Evolutionary conservation across 2,329 filamentous ascomycete genomes (phyloP), one percentile per base, ranked within the genome.

Genomic region (Emergomyces africanus): DNA sequence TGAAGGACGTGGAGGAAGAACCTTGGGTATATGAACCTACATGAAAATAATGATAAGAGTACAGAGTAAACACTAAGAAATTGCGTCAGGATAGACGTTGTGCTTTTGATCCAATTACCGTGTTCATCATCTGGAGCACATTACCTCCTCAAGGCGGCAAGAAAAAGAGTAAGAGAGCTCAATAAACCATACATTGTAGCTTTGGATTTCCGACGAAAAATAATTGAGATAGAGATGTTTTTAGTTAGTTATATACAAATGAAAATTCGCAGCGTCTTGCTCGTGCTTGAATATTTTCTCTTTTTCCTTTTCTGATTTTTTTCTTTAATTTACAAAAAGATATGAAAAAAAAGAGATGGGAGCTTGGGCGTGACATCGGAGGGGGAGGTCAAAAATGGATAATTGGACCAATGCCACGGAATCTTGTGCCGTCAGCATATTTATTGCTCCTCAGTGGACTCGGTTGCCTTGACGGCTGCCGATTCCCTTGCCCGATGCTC

Each of bases 401-500:
- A 37, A 23, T 54, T 42, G 23, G 23, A 54, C 35, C 37, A 30
- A 25, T 42, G 53, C n/a, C 53, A 54, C 35, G 10, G 10, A 46
- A 6, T 28, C 12, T 41, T 54, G 9, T 14, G 39, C 20, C 15
- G 5, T 28, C n/a, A 42, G 25, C 6, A 54, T 28, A 39, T 54
- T 63, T 62, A 54, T 57, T 62, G 61, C 50, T 64, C 54, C 42
- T 67, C 68, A 54, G 67, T 69, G 10, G 62, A 66, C 65, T 62
- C 66, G 67, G 60, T 71, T 72, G 51, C 67, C 67, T 63, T 77
- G 72, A 54, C 68, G 71, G 67, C 75, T 71, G 65, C 74, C 75
- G 67, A 77, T 68, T 66, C 77, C 72, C 66, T 75, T 75, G 67
- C 74, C 69, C 69, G 50, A 66, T 72, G 76, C 61, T 80, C 73